Conservation (phyloP, 257 asterid genomes). For the Nicotiana otophora region DNA sequence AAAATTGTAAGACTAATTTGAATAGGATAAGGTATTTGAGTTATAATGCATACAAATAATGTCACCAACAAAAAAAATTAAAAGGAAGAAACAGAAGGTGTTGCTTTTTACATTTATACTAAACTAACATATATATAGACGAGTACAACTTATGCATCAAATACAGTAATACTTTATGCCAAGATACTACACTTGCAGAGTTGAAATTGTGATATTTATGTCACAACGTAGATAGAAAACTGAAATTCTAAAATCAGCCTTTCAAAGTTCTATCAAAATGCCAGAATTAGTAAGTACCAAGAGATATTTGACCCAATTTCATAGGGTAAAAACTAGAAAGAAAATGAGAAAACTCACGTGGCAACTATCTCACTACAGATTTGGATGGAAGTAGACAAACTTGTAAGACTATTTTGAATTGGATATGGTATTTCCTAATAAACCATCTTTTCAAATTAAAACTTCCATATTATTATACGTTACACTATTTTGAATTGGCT, state of each 20-base stretch:
- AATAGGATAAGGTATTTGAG: too few relatives aligned
- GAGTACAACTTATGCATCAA: too few relatives aligned
- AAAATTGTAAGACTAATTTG: too few relatives aligned
- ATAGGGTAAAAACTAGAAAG: background rate
- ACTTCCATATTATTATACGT: background rate
- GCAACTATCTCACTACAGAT: background rate
- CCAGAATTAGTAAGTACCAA: background rate
- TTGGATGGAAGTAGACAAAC: background rate
- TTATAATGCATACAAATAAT: too few relatives aligned
- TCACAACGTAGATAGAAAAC: too few relatives aligned
- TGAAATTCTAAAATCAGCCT: background rate
- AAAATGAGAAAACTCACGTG: background rate
- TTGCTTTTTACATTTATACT: too few relatives aligned
- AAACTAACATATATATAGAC: too few relatives aligned
- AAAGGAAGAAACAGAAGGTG: too few relatives aligned
- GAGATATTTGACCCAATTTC: background rate
- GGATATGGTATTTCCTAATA: background rate
- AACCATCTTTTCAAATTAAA: background rate
- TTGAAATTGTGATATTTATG: too few relatives aligned
- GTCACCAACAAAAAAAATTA: too few relatives aligned
- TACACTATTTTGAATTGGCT: slow-evolving; percentile 5
- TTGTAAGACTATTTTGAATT: background rate
- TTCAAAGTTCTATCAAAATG: background rate
- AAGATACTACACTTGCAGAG: too few relatives aligned
- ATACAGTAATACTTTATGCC: too few relatives aligned